These are phyloP conservation scores for Saussurea involucrata DNA, from an alignment of 129 eudicot genomes.

Conservation along the genomic window DNA sequence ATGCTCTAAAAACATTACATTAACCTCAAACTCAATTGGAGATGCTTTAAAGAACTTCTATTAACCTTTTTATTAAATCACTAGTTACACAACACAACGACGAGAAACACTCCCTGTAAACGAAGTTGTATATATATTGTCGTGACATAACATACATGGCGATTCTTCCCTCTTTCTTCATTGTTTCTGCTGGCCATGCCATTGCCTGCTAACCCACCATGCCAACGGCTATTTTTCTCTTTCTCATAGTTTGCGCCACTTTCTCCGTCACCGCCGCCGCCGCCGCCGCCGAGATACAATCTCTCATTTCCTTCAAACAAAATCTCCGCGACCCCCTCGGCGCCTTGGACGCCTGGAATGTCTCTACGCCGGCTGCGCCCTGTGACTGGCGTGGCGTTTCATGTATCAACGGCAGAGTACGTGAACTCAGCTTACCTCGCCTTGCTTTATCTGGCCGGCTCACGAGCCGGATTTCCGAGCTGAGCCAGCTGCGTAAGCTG, in stretches of 20 bases:
- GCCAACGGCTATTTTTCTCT: slow-evolving; percentile 62
- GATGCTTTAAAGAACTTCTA: too few species aligned
- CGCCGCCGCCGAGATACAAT: slow-evolving; percentile 36
- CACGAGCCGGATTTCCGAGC: slow-evolving; percentile 32
- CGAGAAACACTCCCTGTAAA: slow-evolving; percentile 12
- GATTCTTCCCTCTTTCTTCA: slow-evolving; percentile 17
- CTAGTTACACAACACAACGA: background rate
- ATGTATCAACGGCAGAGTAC: slow-evolving; percentile 44
- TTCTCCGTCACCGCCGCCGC: slow-evolving; percentile 16
- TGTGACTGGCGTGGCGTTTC: slow-evolving; percentile 80
- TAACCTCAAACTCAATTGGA: too few species aligned
- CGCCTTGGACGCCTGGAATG: slow-evolving; percentile 58
- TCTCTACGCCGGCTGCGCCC: slow-evolving; percentile 60
- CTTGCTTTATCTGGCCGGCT: slow-evolving; percentile 59
- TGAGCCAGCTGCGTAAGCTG: slow-evolving; percentile 50
- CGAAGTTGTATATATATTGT: slow-evolving; percentile 5
- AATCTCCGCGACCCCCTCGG: slow-evolving; percentile 65
- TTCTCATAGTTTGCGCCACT: slow-evolving; percentile 32
- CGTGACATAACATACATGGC: slow-evolving; percentile 11
- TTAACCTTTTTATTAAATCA: background rate
- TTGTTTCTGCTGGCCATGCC: slow-evolving; percentile 32
- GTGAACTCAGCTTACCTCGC: slow-evolving; percentile 58
- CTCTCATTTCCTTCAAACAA: slow-evolving; percentile 44
- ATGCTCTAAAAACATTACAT: too few species aligned
- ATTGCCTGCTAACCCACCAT: slow-evolving; percentile 36